phyloP scores from a whole-genome alignment of 257 asterid species.

The Solanum clarkiae region DNA sequence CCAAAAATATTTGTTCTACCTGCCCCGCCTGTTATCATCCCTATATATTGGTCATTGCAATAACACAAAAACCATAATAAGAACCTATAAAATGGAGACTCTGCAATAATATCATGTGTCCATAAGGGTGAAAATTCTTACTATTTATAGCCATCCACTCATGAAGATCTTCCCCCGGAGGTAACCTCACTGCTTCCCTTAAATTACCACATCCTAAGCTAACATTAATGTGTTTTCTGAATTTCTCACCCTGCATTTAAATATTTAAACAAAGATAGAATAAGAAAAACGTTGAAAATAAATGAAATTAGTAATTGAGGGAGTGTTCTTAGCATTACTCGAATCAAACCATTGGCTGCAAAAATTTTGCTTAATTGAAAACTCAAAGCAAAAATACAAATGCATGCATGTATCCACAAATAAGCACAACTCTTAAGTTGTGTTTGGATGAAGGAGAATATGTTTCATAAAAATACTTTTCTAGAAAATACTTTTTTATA shows the following conservation, averaged over 20 bases:
- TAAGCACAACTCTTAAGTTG: neutral
- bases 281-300: too few species aligned
- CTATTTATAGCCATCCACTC: constrained; percentile 96
- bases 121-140: constrained; percentile 14
- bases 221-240: neutral
- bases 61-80: too few species aligned
- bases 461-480: too few species aligned
- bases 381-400: neutral
- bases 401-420: neutral
- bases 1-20: too few species aligned
- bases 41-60: too few species aligned
- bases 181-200: constrained; percentile 40
- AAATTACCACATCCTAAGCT: neutral
- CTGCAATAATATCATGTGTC: too few species aligned
- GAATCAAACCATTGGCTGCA: neutral
- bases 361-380: neutral
- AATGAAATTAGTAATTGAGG: too few species aligned
- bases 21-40: too few species aligned
- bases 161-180: constrained; percentile 80
- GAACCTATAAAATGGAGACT: too few species aligned
- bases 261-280: neutral
- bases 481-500: too few species aligned
- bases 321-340: neutral
- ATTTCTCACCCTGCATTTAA: constrained; percentile 58
- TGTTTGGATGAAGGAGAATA: too few species aligned